Conservation (phyloP, 2,329 filamentous ascomycete species). For the Hirsutella thompsonii region DNA sequence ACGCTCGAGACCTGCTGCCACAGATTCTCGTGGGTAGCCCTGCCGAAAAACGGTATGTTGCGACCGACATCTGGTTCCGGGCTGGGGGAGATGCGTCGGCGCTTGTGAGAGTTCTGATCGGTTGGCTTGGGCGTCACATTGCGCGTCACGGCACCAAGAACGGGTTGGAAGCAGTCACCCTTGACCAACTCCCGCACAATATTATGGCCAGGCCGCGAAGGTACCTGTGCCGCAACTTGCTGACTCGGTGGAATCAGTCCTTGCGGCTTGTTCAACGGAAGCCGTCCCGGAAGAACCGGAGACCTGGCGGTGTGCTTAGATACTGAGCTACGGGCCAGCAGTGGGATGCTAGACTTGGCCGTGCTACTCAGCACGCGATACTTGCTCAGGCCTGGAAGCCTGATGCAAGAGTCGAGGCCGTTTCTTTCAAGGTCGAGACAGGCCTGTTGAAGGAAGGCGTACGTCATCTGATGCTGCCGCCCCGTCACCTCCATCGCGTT, state of each 20-base stretch:
- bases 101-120: constrained; percentile 15
- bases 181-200: constrained; percentile 5
- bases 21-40: not conserved
- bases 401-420: constrained; percentile 28
- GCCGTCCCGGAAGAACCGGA: constrained; percentile 29
- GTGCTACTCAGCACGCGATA: constrained; percentile 17
- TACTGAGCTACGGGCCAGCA: constrained; percentile 31
- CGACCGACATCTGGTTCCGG: not conserved
- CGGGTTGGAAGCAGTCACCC: constrained; percentile 16
- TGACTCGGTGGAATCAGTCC: constrained; percentile 3
- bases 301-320: constrained; percentile 26
- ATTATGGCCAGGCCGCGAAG: not conserved
- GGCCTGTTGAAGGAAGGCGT: constrained; percentile 74
- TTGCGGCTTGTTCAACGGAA: constrained; percentile 22
- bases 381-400: constrained; percentile 21
- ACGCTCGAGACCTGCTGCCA: not conserved
- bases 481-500: constrained; percentile 67
- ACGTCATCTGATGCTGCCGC: constrained; percentile 60
- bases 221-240: constrained; percentile 1
- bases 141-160: constrained; percentile 19
- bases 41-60: not conserved
- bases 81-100: constrained; percentile 14
- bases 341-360: constrained; percentile 27
- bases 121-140: constrained; percentile 12
- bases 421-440: constrained; percentile 32